phyloP scores from a whole-genome alignment of 768 basidiomycete genomes.

The Rhodotorula kratochvilovae region DNA sequence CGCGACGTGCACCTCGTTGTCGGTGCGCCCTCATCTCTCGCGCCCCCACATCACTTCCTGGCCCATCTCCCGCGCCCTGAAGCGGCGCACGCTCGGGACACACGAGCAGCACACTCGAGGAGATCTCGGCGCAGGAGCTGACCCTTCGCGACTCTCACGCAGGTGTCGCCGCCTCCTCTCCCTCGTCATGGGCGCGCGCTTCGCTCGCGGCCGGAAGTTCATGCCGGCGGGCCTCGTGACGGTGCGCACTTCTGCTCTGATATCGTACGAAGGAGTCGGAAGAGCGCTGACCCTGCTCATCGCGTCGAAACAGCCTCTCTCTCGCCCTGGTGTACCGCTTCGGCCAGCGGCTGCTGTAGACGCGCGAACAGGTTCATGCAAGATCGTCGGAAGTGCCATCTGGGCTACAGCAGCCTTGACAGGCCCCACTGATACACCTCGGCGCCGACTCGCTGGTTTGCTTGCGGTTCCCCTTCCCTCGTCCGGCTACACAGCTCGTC shows the following conservation, averaged over 20 bases:
- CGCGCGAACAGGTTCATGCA: background rate
- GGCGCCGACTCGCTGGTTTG: too few relatives aligned
- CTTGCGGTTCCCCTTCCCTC: too few relatives aligned
- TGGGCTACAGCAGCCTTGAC: too few relatives aligned
- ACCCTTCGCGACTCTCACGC: background rate
- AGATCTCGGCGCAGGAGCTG: background rate
- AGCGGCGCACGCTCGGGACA: too few relatives aligned
- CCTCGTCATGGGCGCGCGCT: constrained; percentile 38
- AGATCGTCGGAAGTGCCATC: too few relatives aligned
- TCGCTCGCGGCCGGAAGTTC: constrained; percentile 29
- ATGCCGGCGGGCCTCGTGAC: constrained; percentile 41
- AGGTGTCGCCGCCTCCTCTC: constrained; percentile 26
- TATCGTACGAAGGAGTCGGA: too few relatives aligned
- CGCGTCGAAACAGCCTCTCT: constrained; percentile 19
- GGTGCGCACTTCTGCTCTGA: too few relatives aligned
- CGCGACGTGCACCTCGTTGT: constrained; percentile 26
- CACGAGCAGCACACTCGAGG: too few relatives aligned
- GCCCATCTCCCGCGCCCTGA: too few relatives aligned
- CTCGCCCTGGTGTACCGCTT: constrained; percentile 34
- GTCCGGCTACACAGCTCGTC: too few relatives aligned
- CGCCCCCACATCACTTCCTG: background rate
- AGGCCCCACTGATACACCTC: too few relatives aligned
- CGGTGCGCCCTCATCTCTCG: constrained; percentile 12
- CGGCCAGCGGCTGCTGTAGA: constrained; percentile 25
- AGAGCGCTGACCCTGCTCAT: background rate